Evolutionary conservation across 768 basidiomycete genomes (phyloP).

Genomic region (Harrya chromipes): DNA sequence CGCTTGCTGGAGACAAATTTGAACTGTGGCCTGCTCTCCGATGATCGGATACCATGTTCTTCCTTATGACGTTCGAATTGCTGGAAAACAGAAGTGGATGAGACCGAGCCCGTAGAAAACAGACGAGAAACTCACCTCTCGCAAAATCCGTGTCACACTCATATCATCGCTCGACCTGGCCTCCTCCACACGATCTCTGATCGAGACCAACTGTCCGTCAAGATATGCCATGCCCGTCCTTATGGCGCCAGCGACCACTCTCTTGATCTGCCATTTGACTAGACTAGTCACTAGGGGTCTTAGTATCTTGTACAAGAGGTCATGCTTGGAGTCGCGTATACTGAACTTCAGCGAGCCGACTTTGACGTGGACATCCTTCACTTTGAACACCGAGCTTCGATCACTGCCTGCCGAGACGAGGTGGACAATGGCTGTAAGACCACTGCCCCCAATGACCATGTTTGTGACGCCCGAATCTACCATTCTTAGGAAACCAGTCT

Average conservation of each 20-base stretch:
- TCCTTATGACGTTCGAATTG: slow-evolving; percentile 60
- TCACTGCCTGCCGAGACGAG: slow-evolving; percentile 64
- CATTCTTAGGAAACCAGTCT: slow-evolving; percentile 78
- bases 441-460: slow-evolving; percentile 79
- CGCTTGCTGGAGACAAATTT: slow-evolving; percentile 75
- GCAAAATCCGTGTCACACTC: slow-evolving; percentile 50
- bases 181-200: slow-evolving; percentile 74
- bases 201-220: slow-evolving; percentile 86
- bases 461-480: slow-evolving; percentile 84
- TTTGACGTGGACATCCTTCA: slow-evolving; percentile 70
- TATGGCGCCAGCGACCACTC: slow-evolving; percentile 63
- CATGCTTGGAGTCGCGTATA: slow-evolving; percentile 90
- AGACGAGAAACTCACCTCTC: slow-evolving; percentile 44
- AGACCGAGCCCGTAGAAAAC: background rate
- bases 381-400: slow-evolving; percentile 66
- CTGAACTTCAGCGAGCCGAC: slow-evolving; percentile 87
- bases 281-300: slow-evolving; percentile 75
- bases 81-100: slow-evolving; percentile 31
- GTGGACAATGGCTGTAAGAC: slow-evolving; percentile 65
- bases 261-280: slow-evolving; percentile 71
- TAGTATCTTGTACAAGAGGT: slow-evolving; percentile 81
- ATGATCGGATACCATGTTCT: slow-evolving; percentile 33
- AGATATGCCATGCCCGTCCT: slow-evolving; percentile 81
- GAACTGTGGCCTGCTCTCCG: slow-evolving; percentile 63
- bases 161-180: slow-evolving; percentile 46